Evolutionary conservation across 176 grass and related monocot species (phyloP).

Genomic region (Triticum monococcum): DNA sequence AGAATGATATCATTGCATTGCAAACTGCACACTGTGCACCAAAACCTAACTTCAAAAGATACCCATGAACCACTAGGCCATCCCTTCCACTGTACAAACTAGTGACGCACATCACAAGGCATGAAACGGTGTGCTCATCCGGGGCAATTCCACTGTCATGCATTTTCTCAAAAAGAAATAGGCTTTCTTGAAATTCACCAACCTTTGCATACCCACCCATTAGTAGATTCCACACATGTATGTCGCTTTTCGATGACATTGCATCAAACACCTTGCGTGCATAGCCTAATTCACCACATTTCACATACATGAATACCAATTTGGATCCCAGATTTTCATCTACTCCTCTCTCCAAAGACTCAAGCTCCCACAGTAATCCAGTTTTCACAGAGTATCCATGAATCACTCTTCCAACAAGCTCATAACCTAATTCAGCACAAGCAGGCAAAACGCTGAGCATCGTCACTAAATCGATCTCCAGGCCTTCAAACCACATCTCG

Average conservation of each 20-base stretch:
- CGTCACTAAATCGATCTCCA: slow-evolving; percentile 61
- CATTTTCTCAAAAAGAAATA: slow-evolving; percentile 71
- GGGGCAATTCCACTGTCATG: slow-evolving; percentile 44
- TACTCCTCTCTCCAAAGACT: slow-evolving; percentile 32
- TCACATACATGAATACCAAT: slow-evolving; percentile 77
- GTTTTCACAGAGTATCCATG: slow-evolving; percentile 76
- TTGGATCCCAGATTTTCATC: slow-evolving; percentile 63
- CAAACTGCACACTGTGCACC: slow-evolving; percentile 60
- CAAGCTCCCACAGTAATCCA: slow-evolving; percentile 39
- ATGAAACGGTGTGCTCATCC: slow-evolving; percentile 63
- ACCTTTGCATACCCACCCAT: slow-evolving; percentile 64
- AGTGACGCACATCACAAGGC: slow-evolving; percentile 67
- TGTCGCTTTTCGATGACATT: slow-evolving; percentile 36
- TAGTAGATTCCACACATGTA: slow-evolving; percentile 67
- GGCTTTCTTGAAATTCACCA: slow-evolving; percentile 54
- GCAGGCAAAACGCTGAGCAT: slow-evolving; percentile 67
- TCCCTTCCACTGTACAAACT: slow-evolving; percentile 35
- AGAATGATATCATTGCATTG: slow-evolving; percentile 67
- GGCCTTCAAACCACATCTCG: slow-evolving; percentile 49
- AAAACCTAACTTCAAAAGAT: slow-evolving; percentile 65
- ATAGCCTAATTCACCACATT: slow-evolving; percentile 60
- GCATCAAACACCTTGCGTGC: slow-evolving; percentile 63
- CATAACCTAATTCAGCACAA: slow-evolving; percentile 51
- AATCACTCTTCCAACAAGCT: slow-evolving; percentile 52
- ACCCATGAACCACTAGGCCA: slow-evolving; percentile 60